Evolutionary conservation across 2,329 filamentous ascomycete species (phyloP), one percentile per base, ranked within the genome.

Genomic region (Dactylellina drechsleri): DNA sequence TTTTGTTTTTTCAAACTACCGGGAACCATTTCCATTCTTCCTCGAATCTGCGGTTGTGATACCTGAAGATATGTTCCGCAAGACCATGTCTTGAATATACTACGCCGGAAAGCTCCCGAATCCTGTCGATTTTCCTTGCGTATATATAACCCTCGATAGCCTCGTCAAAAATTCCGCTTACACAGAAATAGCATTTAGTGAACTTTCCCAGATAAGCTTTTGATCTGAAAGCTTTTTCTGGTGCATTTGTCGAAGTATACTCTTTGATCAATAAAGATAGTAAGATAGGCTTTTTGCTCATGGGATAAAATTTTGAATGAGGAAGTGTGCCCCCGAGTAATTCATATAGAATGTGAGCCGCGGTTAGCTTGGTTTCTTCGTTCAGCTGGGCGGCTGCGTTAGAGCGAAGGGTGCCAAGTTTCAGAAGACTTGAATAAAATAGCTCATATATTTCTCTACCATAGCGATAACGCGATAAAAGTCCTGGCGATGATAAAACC

Each of bases 41-140:
- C 8, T n/a, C 47, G 36, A 73, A 73, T 23, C 41, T 73, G 6
- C 23, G 7, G 28, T 73, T 73, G 28, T 73, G 68, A 49, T 56
- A 66, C 23, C 28, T 57, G 36, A 73, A 73, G 40, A 73, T 66
- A 73, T 73, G 68, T 8, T 66, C 68, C 16, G 68, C 68, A 1
- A 73, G 16, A 8, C 45, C 53, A 1, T 40, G 18, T 28, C 68
- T 59, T 36, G 68, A 54, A 50, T 73, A 73, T 10, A 18, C 53
- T 0, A 43, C 43, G 7, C 26, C 41, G 2, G 26, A 1, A 16
- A 71, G 40, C 12, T 26, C 3, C 10, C 31, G 6, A 36, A 36
- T 36, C 10, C 6, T 36, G 2, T 36, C 31, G 10, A 36, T 10
- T 8, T 10, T 36, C 5, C 3, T 5, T 10, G 2, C 31, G 3